Percentiles rank a stretch among this genome's conserved stretches.
These are phyloP conservation scores for Penicillium subrubescens DNA, from an alignment of 495 filamentous ascomycete genomes.

Conservation along the genomic window DNA sequence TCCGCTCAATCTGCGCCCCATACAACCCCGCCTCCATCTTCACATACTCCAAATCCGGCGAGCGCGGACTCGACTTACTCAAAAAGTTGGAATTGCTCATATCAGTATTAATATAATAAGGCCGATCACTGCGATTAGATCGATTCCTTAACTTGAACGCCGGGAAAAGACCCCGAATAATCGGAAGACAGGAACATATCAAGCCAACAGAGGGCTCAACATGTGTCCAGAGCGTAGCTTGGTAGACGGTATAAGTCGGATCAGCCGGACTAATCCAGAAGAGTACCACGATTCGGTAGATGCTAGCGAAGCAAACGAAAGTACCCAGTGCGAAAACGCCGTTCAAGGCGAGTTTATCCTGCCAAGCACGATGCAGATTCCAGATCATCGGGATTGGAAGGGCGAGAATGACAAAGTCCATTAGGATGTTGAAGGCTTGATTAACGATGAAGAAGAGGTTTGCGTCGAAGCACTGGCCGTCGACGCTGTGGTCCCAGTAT, in stretches of 20 bases:
- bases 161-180: constrained; percentile 55
- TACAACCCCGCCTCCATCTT: constrained; percentile 36
- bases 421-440: constrained; percentile 46
- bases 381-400: constrained; percentile 49
- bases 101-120: constrained; percentile 36
- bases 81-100: constrained; percentile 30
- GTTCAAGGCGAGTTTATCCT: constrained; percentile 51
- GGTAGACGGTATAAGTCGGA: constrained; percentile 51
- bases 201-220: constrained; percentile 60
- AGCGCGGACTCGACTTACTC: constrained; percentile 28
- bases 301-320: constrained; percentile 51
- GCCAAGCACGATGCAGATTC: constrained; percentile 42
- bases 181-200: constrained; percentile 59
- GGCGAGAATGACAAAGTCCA: constrained; percentile 46
- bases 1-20: constrained; percentile 14
- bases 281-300: constrained; percentile 58
- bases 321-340: constrained; percentile 51
- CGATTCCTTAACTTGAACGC: constrained; percentile 34
- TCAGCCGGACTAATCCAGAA: constrained; percentile 51
- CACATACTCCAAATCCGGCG: constrained; percentile 33
- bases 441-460: constrained; percentile 46
- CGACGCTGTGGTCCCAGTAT: constrained; percentile 44
- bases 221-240: constrained; percentile 59
- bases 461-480: constrained; percentile 39
- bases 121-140: constrained; percentile 23